These are phyloP conservation scores for Lactarius vividus DNA, from an alignment of 768 basidiomycete genomes.

Conservation along the genomic window DNA sequence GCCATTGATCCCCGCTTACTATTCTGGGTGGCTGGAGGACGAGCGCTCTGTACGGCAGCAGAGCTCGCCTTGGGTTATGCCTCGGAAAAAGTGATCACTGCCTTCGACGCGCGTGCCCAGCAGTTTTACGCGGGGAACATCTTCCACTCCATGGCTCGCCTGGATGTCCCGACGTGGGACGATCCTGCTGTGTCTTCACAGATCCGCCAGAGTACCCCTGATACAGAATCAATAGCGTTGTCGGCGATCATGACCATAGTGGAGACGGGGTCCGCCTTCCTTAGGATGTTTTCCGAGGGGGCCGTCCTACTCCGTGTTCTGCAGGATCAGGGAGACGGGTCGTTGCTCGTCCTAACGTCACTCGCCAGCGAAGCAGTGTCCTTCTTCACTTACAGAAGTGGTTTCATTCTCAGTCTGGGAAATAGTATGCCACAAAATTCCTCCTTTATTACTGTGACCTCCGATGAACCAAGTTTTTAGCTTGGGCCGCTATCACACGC, in stretches of 20 bases:
- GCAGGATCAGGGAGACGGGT: slow-evolving; percentile 58
- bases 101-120: slow-evolving; percentile 57
- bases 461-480: slow-evolving; percentile 29
- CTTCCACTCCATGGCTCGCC: slow-evolving; percentile 63
- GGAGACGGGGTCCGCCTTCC: slow-evolving; percentile 40
- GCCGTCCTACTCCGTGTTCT: slow-evolving; percentile 60
- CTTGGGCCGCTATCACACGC: slow-evolving; percentile 72
- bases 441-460: not conserved
- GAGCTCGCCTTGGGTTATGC: slow-evolving; percentile 46
- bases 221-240: slow-evolving; percentile 52
- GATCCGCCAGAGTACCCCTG: slow-evolving; percentile 38
- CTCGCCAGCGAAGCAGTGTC: slow-evolving; percentile 50
- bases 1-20: slow-evolving; percentile 18
- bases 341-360: slow-evolving; percentile 54
- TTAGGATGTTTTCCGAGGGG: slow-evolving; percentile 57
- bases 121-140: slow-evolving; percentile 59
- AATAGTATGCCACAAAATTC: not conserved
- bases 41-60: slow-evolving; percentile 49
- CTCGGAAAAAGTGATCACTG: slow-evolving; percentile 41
- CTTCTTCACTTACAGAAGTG: slow-evolving; percentile 31
- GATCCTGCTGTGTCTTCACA: slow-evolving; percentile 66
- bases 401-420: not conserved
- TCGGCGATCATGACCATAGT: slow-evolving; percentile 48
- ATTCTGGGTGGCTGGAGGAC: slow-evolving; percentile 40
- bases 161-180: slow-evolving; percentile 75